Evolutionary conservation across 495 filamentous ascomycete genomes (phyloP).

Genomic region (Penicillium cosmopolitanum): DNA sequence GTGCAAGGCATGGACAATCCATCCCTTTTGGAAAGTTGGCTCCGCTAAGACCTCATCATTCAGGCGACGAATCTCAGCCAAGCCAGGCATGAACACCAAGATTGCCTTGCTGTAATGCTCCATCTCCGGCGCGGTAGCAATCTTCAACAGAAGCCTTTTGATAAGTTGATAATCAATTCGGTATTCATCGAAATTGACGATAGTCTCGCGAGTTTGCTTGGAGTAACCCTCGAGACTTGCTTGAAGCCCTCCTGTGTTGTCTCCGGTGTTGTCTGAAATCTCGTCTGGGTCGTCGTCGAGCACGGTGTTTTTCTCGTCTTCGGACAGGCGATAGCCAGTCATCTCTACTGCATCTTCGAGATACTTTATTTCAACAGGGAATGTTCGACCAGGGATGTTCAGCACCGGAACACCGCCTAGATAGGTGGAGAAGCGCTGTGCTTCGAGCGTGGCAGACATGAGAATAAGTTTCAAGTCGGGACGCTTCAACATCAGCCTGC

Average conservation of each 20-base stretch:
- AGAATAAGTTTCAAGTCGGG: slow-evolving; percentile 82
- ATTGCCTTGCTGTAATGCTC: slow-evolving; percentile 82
- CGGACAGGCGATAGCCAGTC: slow-evolving; percentile 69
- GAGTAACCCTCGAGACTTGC: slow-evolving; percentile 70
- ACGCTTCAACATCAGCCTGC: slow-evolving; percentile 71
- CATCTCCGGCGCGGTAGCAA: slow-evolving; percentile 69
- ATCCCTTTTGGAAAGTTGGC: slow-evolving; percentile 65
- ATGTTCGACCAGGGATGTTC: slow-evolving; percentile 89
- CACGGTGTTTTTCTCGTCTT: slow-evolving; percentile 44
- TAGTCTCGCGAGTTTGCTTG: slow-evolving; percentile 68
- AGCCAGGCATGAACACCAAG: slow-evolving; percentile 90
- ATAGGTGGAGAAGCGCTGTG: slow-evolving; percentile 87
- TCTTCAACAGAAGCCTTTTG: slow-evolving; percentile 68
- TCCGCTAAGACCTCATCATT: slow-evolving; percentile 80
- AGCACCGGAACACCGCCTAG: slow-evolving; percentile 81
- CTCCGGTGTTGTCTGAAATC: slow-evolving; percentile 45
- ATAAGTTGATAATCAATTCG: slow-evolving; percentile 84
- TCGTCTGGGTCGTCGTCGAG: slow-evolving; percentile 53
- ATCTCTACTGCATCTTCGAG: slow-evolving; percentile 89
- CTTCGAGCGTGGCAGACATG: slow-evolving; percentile 96
- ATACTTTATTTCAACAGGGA: slow-evolving; percentile 84
- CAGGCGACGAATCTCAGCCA: slow-evolving; percentile 86
- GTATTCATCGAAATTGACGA: slow-evolving; percentile 82
- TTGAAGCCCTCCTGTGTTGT: slow-evolving; percentile 40
- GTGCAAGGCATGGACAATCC: slow-evolving; percentile 86